These are phyloP conservation scores for Trypanosoma lewisi DNA, from an alignment of 208 protist genomes.

Conservation along the genomic window DNA sequence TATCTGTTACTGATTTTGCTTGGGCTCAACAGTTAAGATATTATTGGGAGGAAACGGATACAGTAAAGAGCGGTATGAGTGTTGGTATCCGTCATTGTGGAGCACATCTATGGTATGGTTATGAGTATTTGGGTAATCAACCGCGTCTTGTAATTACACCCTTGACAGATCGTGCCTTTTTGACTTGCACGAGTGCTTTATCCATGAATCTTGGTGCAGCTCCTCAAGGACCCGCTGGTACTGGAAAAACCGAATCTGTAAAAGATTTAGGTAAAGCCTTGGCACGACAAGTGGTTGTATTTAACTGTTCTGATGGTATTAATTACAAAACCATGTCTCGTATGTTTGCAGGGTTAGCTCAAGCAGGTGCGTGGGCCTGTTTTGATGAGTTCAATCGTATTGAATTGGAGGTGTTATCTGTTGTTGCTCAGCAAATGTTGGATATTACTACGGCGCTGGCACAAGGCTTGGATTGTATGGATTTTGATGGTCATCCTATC, in stretches of 20 bases:
- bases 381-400: constrained; percentile 99
- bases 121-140: constrained; percentile 96
- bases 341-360: constrained; percentile 95
- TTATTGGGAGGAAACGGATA: constrained; percentile 87
- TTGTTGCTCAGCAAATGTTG: constrained; percentile 96
- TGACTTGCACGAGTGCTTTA: constrained; percentile 94
- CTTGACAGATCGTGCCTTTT: constrained; percentile 94
- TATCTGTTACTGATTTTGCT: constrained; percentile 80
- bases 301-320: constrained; percentile 97
- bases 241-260: constrained; percentile 96
- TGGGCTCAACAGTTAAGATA: constrained; percentile 95
- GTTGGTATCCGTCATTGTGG: constrained; percentile 89
- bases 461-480: constrained; percentile 77
- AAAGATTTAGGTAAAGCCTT: constrained; percentile 94
- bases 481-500: constrained; percentile 94
- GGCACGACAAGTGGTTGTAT: constrained; percentile 92
- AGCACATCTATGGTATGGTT: constrained; percentile 92
- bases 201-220: constrained; percentile 93
- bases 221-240: constrained; percentile 95
- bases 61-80: constrained; percentile 58
- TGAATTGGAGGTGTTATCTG: constrained; percentile 96
- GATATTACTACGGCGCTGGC: constrained; percentile 92
- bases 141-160: constrained; percentile 96
- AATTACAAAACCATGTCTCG: constrained; percentile 96
- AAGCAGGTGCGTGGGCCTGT: constrained; percentile 95